Percentiles rank a stretch among this genome's conserved stretches.
Conservation (phyloP, 768 basidiomycete genomes). For the Russula olivacea region DNA sequence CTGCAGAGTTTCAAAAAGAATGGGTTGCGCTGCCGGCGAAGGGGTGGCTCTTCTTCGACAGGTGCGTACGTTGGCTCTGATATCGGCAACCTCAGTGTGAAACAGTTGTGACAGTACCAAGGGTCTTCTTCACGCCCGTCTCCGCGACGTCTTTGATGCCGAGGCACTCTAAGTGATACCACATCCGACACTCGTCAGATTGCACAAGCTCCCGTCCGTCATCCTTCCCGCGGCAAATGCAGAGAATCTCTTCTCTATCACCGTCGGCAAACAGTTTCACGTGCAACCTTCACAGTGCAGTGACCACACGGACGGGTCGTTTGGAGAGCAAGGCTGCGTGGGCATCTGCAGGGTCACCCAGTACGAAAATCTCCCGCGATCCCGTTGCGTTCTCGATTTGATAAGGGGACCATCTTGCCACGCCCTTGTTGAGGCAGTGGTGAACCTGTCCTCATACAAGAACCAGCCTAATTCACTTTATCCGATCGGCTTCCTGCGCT, state of each 20-base stretch:
- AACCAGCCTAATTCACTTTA: conserved; percentile 66
- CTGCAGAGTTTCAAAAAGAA: conserved; percentile 51
- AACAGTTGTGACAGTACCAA: conserved; percentile 66
- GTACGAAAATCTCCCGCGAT: conserved; percentile 39
- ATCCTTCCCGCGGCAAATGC: conserved; percentile 60
- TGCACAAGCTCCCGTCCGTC: conserved; percentile 76
- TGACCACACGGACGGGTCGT: conserved; percentile 57
- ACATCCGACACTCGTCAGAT: conserved; percentile 72
- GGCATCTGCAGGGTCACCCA: conserved; percentile 72
- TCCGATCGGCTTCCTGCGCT: conserved; percentile 52
- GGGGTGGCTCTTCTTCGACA: conserved; percentile 46
- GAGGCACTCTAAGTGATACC: conserved; percentile 80
- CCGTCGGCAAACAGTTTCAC: conserved; percentile 36
- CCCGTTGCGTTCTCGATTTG: conserved; percentile 34
- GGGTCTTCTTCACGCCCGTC: conserved; percentile 70
- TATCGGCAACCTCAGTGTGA: conserved; percentile 31
- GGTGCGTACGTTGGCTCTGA: conserved; percentile 68
- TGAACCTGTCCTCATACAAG: conserved; percentile 58
- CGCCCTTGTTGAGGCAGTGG: conserved; percentile 39
- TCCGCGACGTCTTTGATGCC: conserved; percentile 60
- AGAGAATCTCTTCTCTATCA: conserved; percentile 49
- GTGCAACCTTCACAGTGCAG: conserved; percentile 40
- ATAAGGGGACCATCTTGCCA: conserved; percentile 57
- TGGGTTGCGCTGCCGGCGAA: conserved; percentile 43
- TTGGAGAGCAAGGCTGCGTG: conserved; percentile 67